phyloP scores from a whole-genome alignment of 2,329 filamentous ascomycete species.

The Kalaharituber pfeilii region DNA sequence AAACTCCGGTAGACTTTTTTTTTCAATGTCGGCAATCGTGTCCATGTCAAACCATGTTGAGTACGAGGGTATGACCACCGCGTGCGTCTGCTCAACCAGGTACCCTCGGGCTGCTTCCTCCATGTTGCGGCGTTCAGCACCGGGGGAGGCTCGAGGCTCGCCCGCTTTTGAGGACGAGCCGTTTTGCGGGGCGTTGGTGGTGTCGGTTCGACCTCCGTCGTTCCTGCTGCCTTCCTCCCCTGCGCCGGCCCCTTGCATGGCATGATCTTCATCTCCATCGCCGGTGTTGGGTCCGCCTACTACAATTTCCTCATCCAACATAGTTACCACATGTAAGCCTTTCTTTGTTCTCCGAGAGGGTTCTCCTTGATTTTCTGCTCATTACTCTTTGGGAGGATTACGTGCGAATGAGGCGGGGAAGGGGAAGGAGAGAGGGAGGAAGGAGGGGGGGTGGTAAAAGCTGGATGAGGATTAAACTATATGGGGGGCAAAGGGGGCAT shows the following conservation, averaged over 20 bases:
- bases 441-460: background rate
- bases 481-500: background rate
- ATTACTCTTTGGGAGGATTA: background rate
- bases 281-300: conserved; percentile 11
- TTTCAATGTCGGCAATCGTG: conserved; percentile 73
- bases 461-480: no score
- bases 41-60: conserved; percentile 99
- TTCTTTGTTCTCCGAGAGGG: background rate
- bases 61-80: conserved; percentile 93
- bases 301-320: background rate
- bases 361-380: background rate
- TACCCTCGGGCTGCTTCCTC: conserved; percentile 82
- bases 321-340: background rate
- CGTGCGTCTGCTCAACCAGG: conserved; percentile 80
- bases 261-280: conserved; percentile 20
- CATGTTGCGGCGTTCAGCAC: conserved; percentile 50
- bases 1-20: conserved; percentile 89
- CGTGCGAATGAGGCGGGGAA: background rate
- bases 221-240: conserved; percentile 7
- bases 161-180: conserved; percentile 31
- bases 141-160: conserved; percentile 34
- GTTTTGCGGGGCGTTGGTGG: conserved; percentile 14
- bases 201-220: conserved; percentile 7
- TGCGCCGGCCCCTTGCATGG: conserved; percentile 18
- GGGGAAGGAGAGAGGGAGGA: background rate